Evolutionary conservation across 2,329 filamentous ascomycete genomes (phyloP).

Genomic region (Microascus cirrosus): DNA sequence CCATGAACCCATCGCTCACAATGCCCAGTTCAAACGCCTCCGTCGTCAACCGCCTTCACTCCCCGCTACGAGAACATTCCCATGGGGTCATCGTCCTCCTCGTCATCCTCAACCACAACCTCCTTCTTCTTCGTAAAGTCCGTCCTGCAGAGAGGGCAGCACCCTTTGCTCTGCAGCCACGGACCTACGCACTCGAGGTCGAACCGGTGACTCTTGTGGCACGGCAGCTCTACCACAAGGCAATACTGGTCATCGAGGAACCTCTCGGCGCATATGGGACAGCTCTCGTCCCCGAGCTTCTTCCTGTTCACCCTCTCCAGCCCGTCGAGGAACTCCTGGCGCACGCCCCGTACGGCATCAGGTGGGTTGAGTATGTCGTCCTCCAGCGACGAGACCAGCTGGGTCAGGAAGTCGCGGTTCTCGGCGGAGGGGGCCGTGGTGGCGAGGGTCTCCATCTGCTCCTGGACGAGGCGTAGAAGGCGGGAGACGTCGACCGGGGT

Average conservation of each 20-base stretch:
- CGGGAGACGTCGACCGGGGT: conserved; percentile 48
- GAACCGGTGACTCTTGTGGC: conserved; percentile 45
- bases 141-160: conserved; percentile 51
- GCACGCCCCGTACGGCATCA: conserved; percentile 38
- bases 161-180: conserved; percentile 54
- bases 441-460: conserved; percentile 43
- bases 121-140: conserved; percentile 46
- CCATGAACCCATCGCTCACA: too few relatives aligned
- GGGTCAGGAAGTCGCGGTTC: conserved; percentile 38
- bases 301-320: conserved; percentile 47
- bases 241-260: conserved; percentile 52
- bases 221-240: conserved; percentile 54
- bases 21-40: too few relatives aligned
- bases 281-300: conserved; percentile 40
- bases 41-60: too few relatives aligned
- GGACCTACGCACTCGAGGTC: conserved; percentile 59
- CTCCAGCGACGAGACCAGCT: conserved; percentile 36
- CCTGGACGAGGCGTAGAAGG: conserved; percentile 46
- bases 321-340: conserved; percentile 46
- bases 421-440: conserved; percentile 32
- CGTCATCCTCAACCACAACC: conserved; percentile 29
- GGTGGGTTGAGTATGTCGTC: conserved; percentile 41
- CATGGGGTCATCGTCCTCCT: conserved; percentile 38
- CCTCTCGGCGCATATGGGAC: conserved; percentile 51
- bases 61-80: conserved; percentile 28